These are phyloP conservation scores for Populus simonii DNA, from an alignment of 345 rosid genomes.

Conservation along the genomic window DNA sequence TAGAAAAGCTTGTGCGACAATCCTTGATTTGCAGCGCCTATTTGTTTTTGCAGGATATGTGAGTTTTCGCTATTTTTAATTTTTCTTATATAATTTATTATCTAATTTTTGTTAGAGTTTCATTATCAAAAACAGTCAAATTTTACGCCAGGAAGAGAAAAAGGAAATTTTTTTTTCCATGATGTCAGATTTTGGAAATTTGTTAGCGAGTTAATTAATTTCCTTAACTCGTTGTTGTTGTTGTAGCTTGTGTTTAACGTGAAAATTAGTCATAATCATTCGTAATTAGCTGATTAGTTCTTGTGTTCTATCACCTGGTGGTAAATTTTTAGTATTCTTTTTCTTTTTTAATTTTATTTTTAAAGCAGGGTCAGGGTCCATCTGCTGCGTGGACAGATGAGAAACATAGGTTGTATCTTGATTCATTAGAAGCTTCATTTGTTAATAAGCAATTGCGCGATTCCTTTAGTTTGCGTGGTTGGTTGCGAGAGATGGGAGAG, in stretches of 20 bases:
- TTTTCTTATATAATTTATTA: too few species aligned
- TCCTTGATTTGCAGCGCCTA: background rate
- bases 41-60: background rate
- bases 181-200: background rate
- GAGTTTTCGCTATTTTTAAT: background rate
- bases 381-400: constrained; percentile 64
- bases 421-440: constrained; percentile 62
- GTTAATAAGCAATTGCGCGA: constrained; percentile 49
- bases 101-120: background rate
- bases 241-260: too few species aligned
- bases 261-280: background rate
- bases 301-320: background rate
- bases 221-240: background rate
- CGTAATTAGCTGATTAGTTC: background rate
- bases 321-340: background rate
- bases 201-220: background rate
- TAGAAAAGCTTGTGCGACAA: background rate
- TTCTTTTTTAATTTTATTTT: background rate
- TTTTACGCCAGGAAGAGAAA: background rate
- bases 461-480: constrained; percentile 24
- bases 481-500: constrained; percentile 15
- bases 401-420: constrained; percentile 59
- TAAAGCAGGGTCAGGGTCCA: constrained; percentile 53
- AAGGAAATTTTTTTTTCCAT: background rate
- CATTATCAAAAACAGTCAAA: background rate